Evolutionary conservation across 805 yeast genomes (phyloP).

Genomic region (Candida coleopterorum): DNA sequence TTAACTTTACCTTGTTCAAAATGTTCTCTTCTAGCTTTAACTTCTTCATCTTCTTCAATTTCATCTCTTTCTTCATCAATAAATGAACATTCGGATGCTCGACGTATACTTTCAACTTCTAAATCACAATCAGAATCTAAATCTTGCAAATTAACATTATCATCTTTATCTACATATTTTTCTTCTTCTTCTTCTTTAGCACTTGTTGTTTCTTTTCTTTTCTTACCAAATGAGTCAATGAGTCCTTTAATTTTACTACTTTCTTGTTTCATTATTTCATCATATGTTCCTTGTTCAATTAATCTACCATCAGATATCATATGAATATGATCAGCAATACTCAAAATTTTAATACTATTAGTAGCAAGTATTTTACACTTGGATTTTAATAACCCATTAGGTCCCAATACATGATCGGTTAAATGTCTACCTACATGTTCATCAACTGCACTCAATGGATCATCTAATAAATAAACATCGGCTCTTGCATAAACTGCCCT

Average conservation of each 20-base stretch:
- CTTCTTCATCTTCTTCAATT: conserved; percentile 31
- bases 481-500: conserved; percentile 95
- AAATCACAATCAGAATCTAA: conserved; percentile 28
- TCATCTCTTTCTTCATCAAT: conserved; percentile 27
- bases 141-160: conserved; percentile 21
- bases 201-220: conserved; percentile 15
- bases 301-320: conserved; percentile 68
- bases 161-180: conserved; percentile 10
- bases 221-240: conserved; percentile 60
- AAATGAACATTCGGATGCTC: conserved; percentile 58
- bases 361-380: conserved; percentile 82
- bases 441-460: conserved; percentile 93
- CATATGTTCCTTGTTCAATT: conserved; percentile 61
- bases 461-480: conserved; percentile 86
- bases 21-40: conserved; percentile 59
- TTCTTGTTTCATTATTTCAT: conserved; percentile 42
- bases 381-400: conserved; percentile 66
- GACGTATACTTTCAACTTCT: conserved; percentile 41
- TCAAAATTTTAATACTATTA: conserved; percentile 76
- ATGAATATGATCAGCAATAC: conserved; percentile 65
- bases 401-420: conserved; percentile 77
- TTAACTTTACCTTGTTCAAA: conserved; percentile 92
- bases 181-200: conserved; percentile 11
- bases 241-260: conserved; percentile 49
- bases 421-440: conserved; percentile 92